A percentile compares a stretch with the other conserved stretches of the same genome.
Conservation (phyloP, 2,329 filamentous ascomycete genomes). For the Calcarisporium arbuscula region DNA sequence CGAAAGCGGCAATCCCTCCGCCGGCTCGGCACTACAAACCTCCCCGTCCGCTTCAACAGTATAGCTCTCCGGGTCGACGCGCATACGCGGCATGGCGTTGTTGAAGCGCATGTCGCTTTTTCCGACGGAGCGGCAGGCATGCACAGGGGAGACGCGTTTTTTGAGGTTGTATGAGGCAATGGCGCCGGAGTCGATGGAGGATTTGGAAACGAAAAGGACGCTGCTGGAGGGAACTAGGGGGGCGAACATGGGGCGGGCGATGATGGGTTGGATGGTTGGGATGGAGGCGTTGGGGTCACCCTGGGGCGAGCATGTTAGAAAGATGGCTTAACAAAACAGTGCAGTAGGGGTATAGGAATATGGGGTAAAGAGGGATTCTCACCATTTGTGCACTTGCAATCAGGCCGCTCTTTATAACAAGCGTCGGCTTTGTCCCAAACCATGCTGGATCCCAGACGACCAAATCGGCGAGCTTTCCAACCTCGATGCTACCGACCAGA, state of each 20-base stretch:
- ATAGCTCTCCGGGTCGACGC: constrained; percentile 87
- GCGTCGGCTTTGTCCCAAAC: constrained; percentile 80
- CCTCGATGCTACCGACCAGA: constrained; percentile 77
- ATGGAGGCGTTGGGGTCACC: constrained; percentile 80
- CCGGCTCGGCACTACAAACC: constrained; percentile 67
- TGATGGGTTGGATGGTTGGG: constrained; percentile 78
- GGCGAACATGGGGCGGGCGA: constrained; percentile 82
- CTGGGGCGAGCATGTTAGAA: constrained; percentile 29
- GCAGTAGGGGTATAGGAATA: not conserved
- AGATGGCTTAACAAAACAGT: not conserved
- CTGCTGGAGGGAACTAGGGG: constrained; percentile 64
- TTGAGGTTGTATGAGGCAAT: constrained; percentile 67
- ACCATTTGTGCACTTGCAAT: constrained; percentile 82
- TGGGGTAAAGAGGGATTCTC: constrained; percentile 17
- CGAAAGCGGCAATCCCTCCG: constrained; percentile 63
- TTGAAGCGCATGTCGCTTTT: constrained; percentile 93
- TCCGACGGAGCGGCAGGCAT: constrained; percentile 64
- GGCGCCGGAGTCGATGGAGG: constrained; percentile 60
- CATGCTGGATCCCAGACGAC: constrained; percentile 79
- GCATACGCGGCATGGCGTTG: constrained; percentile 76
- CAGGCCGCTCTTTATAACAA: constrained; percentile 83
- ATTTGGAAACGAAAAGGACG: constrained; percentile 76
- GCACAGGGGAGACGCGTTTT: constrained; percentile 76
- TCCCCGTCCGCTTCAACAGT: constrained; percentile 77
- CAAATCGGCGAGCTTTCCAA: constrained; percentile 84